Evolutionary conservation across 345 rosid species (phyloP).

Genomic region (Raphanus raphanistrum): DNA sequence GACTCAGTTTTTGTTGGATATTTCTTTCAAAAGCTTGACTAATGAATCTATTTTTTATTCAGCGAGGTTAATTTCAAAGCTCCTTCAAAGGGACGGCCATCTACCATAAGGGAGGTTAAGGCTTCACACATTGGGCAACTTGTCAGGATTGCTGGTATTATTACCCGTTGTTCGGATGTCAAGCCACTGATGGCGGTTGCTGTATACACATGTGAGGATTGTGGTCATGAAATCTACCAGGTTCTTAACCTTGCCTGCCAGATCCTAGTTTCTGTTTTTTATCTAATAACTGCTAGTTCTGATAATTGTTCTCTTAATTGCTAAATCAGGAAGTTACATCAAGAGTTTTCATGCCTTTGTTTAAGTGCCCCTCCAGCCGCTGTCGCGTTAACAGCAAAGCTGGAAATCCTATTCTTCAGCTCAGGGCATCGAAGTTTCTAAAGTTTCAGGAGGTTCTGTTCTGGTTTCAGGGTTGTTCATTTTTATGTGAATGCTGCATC

Average conservation of each 20-base stretch:
- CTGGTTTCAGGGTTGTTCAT: constrained; percentile 1
- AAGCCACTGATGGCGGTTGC: constrained; percentile 98
- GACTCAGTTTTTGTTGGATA: no score
- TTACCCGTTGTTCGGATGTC: constrained; percentile 97
- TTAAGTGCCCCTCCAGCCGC: constrained; percentile 76
- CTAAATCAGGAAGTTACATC: constrained; percentile 80
- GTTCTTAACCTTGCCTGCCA: constrained; percentile 39
- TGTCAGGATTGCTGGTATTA: constrained; percentile 86
- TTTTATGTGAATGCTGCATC: constrained; percentile 17
- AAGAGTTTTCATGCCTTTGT: constrained; percentile 91
- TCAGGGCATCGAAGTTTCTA: constrained; percentile 94
- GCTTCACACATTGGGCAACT: constrained; percentile 93
- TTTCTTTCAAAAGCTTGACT: constrained; percentile 10
- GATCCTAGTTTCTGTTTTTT: background rate
- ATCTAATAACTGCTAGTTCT: background rate
- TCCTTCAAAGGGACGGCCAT: constrained; percentile 73
- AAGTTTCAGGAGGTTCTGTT: constrained; percentile 91
- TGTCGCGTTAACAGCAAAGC: constrained; percentile 63
- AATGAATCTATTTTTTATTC: constrained; percentile 32
- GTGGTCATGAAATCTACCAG: constrained; percentile 97
- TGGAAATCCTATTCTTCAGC: constrained; percentile 95
- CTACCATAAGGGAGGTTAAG: constrained; percentile 89
- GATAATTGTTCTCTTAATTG: constrained; percentile 27
- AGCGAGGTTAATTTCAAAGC: constrained; percentile 91
- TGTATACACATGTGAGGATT: constrained; percentile 95